Evolutionary conservation across 2,329 filamentous ascomycete genomes (phyloP), one percentile per base, ranked within the genome.

Genomic region (Botryotinia narcissicola): DNA sequence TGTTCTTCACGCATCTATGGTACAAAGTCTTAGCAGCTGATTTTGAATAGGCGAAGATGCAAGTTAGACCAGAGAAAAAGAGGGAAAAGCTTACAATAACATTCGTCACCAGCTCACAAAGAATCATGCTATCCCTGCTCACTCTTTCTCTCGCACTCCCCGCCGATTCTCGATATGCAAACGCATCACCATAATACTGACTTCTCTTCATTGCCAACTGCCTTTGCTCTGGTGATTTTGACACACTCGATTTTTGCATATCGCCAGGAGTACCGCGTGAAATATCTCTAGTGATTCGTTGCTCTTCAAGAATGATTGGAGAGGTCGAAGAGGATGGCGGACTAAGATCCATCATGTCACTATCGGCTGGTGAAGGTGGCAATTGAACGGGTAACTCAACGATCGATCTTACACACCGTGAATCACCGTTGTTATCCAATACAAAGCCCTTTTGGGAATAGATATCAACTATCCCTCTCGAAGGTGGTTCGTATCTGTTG

Each of bases 1-100:
- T 90, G 91, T 78, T 95, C 91, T 80, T 95, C 92, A 76, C 91
- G 88, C 78, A 95, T 88, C 90, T 94, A 77, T 79, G 81, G 16
- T 42, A 68, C 35, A 74, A 46, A 44, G 20, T 79, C 69, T 77
- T 75, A 67, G 62, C 7, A 62, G 44, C 20, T 59, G 32, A 29
- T 57, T 72, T 82, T 73, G 81, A 76, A 51, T n/a, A 18, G 2
- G n/a, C 54, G 9, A 4, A 20, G 18, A 20, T 12, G 25, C 9
- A 62, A 44, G 59, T 22, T 42, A 42, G 22, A 59, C 14, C 59
- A 72, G n/a, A 61, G n/a, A 32, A 44, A 14, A 44, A 35, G 44
- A 48, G 42, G 64, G 14, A 32, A 22, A 40, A 83, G 5, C 86
- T 77, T 82, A 92, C 90, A 77, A 88, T 87, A 57, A 88, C 87